Conservation (phyloP, 768 basidiomycete species). For the Pleurotus platypus region DNA sequence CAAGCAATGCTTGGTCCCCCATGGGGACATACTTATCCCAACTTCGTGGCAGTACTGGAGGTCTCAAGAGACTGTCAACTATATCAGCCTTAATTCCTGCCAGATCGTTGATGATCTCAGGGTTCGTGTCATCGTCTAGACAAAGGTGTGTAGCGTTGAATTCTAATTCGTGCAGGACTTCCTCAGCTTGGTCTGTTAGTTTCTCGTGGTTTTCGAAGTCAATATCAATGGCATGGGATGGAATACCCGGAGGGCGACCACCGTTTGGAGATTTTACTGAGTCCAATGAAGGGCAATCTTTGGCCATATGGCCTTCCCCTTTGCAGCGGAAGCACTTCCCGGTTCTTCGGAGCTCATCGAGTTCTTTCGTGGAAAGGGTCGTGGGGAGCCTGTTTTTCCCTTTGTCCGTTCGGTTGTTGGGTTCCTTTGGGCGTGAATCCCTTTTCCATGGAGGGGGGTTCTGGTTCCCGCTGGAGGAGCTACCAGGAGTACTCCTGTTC, state of each 20-base stretch:
- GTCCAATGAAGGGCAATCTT: conserved; percentile 23
- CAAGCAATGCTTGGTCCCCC: neutral
- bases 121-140: neutral
- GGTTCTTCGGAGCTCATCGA: conserved; percentile 8
- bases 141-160: neutral
- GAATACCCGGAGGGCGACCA: neutral
- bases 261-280: neutral
- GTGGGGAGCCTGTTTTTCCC: too few species aligned
- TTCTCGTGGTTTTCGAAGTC: neutral
- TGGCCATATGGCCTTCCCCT: conserved; percentile 20
- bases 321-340: conserved; percentile 26
- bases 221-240: neutral
- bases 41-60: neutral
- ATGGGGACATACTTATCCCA: neutral
- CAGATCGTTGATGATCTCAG: neutral
- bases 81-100: neutral
- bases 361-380: neutral
- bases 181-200: neutral
- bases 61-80: neutral
- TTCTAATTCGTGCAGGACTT: neutral
- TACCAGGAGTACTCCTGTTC: neutral
- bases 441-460: neutral
- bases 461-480: neutral
- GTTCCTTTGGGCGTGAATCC: neutral
- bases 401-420: neutral